phyloP scores from a whole-genome alignment of 441 rosid species.

The Hypseocharis bilobata region DNA sequence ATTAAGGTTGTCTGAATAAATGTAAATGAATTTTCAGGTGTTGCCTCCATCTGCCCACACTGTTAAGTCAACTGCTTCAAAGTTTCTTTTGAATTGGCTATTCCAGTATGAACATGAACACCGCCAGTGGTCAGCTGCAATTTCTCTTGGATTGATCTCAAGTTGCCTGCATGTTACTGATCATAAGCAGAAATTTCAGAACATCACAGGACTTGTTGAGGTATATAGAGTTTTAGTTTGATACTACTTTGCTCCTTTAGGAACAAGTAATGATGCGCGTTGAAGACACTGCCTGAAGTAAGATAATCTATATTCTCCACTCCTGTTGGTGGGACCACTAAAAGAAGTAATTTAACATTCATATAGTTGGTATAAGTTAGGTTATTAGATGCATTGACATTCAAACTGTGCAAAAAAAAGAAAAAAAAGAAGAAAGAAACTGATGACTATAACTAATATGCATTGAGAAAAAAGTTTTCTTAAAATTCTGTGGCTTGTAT shows the following conservation, averaged over 20 bases:
- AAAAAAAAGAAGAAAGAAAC: background rate
- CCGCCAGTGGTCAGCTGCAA: constrained; percentile 90
- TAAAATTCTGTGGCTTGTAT: background rate
- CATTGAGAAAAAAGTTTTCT: constrained; percentile 6
- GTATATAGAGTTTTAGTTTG: constrained; percentile 28
- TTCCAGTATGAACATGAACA: constrained; percentile 77
- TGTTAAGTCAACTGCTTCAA: constrained; percentile 63
- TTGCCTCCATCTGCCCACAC: constrained; percentile 78
- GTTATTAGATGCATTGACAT: background rate
- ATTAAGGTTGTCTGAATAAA: background rate
- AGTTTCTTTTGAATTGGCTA: constrained; percentile 70
- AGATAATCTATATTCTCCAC: background rate
- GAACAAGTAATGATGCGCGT: background rate
- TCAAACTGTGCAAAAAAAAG: background rate
- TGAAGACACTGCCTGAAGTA: background rate
- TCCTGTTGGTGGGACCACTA: background rate
- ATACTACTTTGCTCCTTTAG: constrained; percentile 6
- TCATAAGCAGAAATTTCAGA: constrained; percentile 65
- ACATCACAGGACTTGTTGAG: constrained; percentile 66
- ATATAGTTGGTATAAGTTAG: background rate
- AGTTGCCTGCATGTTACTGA: constrained; percentile 72
- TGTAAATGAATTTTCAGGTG: constrained; percentile 35
- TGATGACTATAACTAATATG: background rate
- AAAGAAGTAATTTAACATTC: too few species aligned
- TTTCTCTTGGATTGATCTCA: constrained; percentile 79